Evolutionary conservation across 2,329 filamentous ascomycete genomes (phyloP).

Genomic region (Calcarisporium arbuscula): DNA sequence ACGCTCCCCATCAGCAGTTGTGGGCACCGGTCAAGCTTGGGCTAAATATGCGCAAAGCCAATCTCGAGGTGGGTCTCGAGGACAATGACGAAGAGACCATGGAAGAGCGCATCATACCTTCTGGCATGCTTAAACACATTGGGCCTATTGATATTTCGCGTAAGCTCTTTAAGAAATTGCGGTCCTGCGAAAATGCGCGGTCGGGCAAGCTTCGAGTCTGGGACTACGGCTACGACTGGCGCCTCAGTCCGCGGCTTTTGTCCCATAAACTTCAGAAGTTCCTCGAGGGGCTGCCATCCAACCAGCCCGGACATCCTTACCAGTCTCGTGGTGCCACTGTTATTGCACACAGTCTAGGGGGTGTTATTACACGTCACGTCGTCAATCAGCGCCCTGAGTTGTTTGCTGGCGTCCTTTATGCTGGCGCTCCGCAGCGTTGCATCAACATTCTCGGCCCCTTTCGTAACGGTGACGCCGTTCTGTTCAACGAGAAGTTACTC

Average conservation of each 20-base stretch:
- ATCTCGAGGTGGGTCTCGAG: slow-evolving; percentile 79
- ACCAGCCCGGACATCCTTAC: slow-evolving; percentile 47
- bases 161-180: slow-evolving; percentile 71
- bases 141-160: slow-evolving; percentile 87
- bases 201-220: slow-evolving; percentile 70
- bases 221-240: slow-evolving; percentile 95
- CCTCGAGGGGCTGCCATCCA: slow-evolving; percentile 68
- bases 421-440: slow-evolving; percentile 77
- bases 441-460: slow-evolving; percentile 88
- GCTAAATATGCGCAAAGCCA: slow-evolving; percentile 83
- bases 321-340: slow-evolving; percentile 66
- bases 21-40: slow-evolving; percentile 95
- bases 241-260: slow-evolving; percentile 72
- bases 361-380: slow-evolving; percentile 79
- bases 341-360: slow-evolving; percentile 81
- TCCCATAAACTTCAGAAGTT: slow-evolving; percentile 67
- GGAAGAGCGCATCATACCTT: slow-evolving; percentile 75
- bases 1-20: slow-evolving; percentile 75
- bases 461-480: slow-evolving; percentile 85
- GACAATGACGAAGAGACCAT: slow-evolving; percentile 78
- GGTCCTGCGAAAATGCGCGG: slow-evolving; percentile 66
- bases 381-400: slow-evolving; percentile 81
- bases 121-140: slow-evolving; percentile 85
- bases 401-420: slow-evolving; percentile 80
- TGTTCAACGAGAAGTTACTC: slow-evolving; percentile 81